Evolutionary conservation across 1,139 yeast species (phyloP).

Genomic region (Sugiyamaella castrensis): DNA sequence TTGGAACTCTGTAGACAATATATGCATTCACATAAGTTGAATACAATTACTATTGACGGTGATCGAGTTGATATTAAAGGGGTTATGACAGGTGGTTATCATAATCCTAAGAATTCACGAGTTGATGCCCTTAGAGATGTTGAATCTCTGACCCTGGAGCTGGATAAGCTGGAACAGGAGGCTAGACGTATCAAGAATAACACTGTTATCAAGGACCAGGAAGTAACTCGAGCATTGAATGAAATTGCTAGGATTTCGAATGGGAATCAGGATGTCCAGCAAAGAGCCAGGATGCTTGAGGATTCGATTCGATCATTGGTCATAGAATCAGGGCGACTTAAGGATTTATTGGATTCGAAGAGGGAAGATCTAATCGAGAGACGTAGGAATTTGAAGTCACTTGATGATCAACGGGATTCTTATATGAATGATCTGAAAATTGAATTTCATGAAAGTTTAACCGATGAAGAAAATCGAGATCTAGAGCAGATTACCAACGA

Average conservation of each 20-base stretch:
- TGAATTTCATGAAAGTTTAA: slow-evolving; percentile 54
- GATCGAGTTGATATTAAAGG: slow-evolving; percentile 84
- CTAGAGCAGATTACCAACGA: slow-evolving; percentile 43
- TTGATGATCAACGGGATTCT: slow-evolving; percentile 35
- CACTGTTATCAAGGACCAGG: slow-evolving; percentile 43
- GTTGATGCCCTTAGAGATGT: slow-evolving; percentile 65
- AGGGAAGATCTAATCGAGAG: slow-evolving; percentile 31
- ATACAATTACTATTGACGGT: slow-evolving; percentile 87
- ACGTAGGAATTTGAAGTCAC: slow-evolving; percentile 33
- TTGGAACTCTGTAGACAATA: slow-evolving; percentile 67
- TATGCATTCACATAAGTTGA: slow-evolving; percentile 59
- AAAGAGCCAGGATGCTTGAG: slow-evolving; percentile 11
- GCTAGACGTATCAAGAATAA: slow-evolving; percentile 40
- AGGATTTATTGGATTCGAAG: slow-evolving; percentile 24
- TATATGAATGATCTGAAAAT: slow-evolving; percentile 52
- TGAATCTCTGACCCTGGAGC: slow-evolving; percentile 50
- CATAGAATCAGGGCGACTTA: slow-evolving; percentile 23
- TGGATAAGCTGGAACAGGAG: slow-evolving; percentile 42
- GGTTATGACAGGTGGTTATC: slow-evolving; percentile 84
- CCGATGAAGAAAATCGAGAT: slow-evolving; percentile 45
- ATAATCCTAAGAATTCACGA: slow-evolving; percentile 65
- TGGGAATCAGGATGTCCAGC: slow-evolving; percentile 31
- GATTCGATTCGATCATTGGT: slow-evolving; percentile 13
- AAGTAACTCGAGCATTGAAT: slow-evolving; percentile 47
- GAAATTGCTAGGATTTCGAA: slow-evolving; percentile 42